phyloP scores from a whole-genome alignment of 768 basidiomycete species.

The Russula brevipes region DNA sequence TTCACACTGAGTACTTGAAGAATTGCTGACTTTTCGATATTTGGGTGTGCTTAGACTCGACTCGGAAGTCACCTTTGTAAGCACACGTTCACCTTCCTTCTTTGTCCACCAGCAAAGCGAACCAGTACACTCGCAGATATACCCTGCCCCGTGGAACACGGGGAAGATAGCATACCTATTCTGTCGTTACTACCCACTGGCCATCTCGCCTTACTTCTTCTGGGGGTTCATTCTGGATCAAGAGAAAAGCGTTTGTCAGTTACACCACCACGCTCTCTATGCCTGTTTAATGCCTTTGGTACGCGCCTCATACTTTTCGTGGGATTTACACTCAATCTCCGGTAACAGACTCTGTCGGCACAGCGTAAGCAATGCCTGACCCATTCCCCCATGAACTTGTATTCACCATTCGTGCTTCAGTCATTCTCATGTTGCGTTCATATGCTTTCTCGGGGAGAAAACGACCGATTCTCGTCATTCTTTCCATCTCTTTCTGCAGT shows the following conservation, averaged over 20 bases:
- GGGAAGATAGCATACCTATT: constrained; percentile 21
- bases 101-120: background rate
- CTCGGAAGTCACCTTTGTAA: constrained; percentile 13
- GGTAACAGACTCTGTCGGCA: constrained; percentile 10
- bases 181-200: constrained; percentile 21
- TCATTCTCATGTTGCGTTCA: constrained; percentile 22
- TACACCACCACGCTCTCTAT: constrained; percentile 13
- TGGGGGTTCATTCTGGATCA: constrained; percentile 18
- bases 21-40: background rate
- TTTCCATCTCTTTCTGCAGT: background rate
- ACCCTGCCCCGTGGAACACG: constrained; percentile 15
- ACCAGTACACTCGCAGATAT: constrained; percentile 7
- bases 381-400: background rate
- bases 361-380: constrained; percentile 8
- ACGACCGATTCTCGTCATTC: constrained; percentile 3
- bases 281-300: constrained; percentile 12
- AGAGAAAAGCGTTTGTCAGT: background rate
- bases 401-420: constrained; percentile 2
- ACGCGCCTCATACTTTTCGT: background rate
- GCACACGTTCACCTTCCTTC: background rate
- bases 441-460: constrained; percentile 20
- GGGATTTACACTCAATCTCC: background rate
- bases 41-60: constrained; percentile 11
- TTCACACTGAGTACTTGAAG: background rate
- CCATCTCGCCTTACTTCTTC: constrained; percentile 13